These are phyloP conservation scores for Tulasnella sp. DNA, from an alignment of 768 basidiomycete genomes.

Conservation along the genomic window DNA sequence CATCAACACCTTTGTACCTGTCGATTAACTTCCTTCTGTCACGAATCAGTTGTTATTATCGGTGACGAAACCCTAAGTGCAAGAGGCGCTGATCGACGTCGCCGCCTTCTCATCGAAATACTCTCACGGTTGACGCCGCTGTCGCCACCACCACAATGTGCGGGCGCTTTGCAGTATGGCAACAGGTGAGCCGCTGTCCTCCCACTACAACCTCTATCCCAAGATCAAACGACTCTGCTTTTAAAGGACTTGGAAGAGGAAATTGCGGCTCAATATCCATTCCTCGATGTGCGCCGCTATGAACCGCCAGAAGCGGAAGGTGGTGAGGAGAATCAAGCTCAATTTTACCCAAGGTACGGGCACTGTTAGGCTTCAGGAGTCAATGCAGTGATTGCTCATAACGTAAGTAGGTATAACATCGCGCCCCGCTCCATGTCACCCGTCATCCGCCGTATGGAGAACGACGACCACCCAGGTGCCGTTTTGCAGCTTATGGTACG, in stretches of 20 bases:
- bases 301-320: slow-evolving; percentile 31
- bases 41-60: too few species aligned
- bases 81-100: too few species aligned
- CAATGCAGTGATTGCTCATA: background rate
- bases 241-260: slow-evolving; percentile 8
- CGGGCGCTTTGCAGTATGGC: slow-evolving; percentile 11
- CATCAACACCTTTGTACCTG: too few species aligned
- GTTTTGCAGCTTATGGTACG: slow-evolving; percentile 47
- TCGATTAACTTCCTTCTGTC: too few species aligned
- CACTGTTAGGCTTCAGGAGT: background rate
- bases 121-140: background rate
- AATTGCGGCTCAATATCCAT: slow-evolving; percentile 8
- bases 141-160: slow-evolving; percentile 8
- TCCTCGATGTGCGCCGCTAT: slow-evolving; percentile 7
- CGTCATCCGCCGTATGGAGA: slow-evolving; percentile 50
- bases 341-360: slow-evolving; percentile 40
- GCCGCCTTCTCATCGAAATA: background rate
- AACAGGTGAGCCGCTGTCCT: background rate
- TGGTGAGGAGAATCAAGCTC: slow-evolving; percentile 54
- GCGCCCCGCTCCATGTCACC: slow-evolving; percentile 75
- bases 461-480: slow-evolving; percentile 25
- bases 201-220: background rate
- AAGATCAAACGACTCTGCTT: background rate
- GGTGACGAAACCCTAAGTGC: too few species aligned
- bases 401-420: slow-evolving; percentile 56